Percentiles rank a stretch among this genome's conserved stretches.
Evolutionary conservation across 2,329 filamentous ascomycete genomes (phyloP).

Genomic region (Fusarium drepaniforme): DNA sequence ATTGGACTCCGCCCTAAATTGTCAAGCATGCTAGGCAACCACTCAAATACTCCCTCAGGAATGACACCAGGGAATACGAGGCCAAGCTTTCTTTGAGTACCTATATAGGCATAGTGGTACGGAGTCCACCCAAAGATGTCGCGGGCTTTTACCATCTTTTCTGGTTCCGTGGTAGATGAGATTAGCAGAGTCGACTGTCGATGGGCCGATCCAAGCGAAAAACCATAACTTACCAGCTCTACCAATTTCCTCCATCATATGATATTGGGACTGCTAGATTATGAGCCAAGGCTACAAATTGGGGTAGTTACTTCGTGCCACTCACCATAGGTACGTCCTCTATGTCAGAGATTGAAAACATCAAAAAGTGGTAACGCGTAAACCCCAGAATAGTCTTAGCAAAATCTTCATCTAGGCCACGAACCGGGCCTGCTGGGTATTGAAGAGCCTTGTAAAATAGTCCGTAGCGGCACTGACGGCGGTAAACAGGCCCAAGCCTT

Average conservation of each 20-base stretch:
- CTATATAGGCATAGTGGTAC: neutral
- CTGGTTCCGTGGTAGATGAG: neutral
- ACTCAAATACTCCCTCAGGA: neutral
- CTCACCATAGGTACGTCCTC: accelerated
- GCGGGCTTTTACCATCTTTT: accelerated
- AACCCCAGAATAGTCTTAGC: neutral
- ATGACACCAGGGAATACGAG: too few species aligned
- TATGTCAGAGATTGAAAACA: neutral
- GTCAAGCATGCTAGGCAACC: neutral
- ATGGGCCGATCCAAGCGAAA: neutral
- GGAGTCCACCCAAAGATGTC: neutral
- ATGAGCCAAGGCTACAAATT: neutral
- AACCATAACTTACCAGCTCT: neutral
- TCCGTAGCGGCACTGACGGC: neutral
- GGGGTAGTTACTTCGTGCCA: neutral
- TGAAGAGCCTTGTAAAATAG: neutral
- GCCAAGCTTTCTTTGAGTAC: too few species aligned
- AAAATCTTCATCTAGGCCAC: neutral
- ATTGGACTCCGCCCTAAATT: neutral
- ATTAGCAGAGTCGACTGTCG: neutral
- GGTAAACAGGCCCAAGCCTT: neutral
- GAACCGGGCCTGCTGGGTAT: neutral
- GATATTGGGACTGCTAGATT: accelerated
- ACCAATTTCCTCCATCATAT: accelerated
- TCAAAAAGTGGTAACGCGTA: accelerated